phyloP scores from a whole-genome alignment of 192 early-diverging fungal species.

The Linnemannia exigua region DNA sequence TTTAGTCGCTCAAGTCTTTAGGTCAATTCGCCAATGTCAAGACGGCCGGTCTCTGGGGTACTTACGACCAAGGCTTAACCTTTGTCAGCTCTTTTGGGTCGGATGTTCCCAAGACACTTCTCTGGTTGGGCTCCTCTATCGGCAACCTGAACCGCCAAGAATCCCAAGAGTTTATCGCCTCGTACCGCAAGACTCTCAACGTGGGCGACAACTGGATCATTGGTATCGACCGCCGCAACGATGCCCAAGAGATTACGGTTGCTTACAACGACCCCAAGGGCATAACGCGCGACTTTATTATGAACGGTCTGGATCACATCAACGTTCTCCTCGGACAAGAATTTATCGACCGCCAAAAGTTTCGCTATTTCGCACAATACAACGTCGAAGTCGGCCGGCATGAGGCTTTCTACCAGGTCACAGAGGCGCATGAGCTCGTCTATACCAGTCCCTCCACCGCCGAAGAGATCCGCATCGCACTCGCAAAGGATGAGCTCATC shows the following conservation, averaged over 20 bases:
- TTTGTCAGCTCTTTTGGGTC: constrained; percentile 68
- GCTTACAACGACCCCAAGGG: constrained; percentile 91
- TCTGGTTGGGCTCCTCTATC: constrained; percentile 95
- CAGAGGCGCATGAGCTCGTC: constrained; percentile 61
- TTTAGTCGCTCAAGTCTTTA: constrained; percentile 75
- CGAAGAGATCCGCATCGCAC: constrained; percentile 44
- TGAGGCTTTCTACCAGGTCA: constrained; percentile 80
- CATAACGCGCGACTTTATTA: constrained; percentile 83
- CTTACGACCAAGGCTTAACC: constrained; percentile 87
- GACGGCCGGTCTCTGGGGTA: constrained; percentile 87
- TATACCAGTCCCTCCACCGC: constrained; percentile 51
- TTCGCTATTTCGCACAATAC: constrained; percentile 82
- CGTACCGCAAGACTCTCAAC: constrained; percentile 71
- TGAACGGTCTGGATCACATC: constrained; percentile 87
- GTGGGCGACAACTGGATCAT: constrained; percentile 84
- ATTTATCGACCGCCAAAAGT: constrained; percentile 74
- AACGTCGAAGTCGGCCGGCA: constrained; percentile 82
- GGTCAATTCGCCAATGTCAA: constrained; percentile 77
- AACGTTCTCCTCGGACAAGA: constrained; percentile 74
- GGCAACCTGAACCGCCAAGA: constrained; percentile 81
- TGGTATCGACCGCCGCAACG: constrained; percentile 90
- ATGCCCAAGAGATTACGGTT: constrained; percentile 70
- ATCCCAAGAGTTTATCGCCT: constrained; percentile 75
- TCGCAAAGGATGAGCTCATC: constrained; percentile 85
- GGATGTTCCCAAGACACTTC: constrained; percentile 75